Evolutionary conservation across 257 asterid species (phyloP).

Genomic region (Buddleja alternifolia): DNA sequence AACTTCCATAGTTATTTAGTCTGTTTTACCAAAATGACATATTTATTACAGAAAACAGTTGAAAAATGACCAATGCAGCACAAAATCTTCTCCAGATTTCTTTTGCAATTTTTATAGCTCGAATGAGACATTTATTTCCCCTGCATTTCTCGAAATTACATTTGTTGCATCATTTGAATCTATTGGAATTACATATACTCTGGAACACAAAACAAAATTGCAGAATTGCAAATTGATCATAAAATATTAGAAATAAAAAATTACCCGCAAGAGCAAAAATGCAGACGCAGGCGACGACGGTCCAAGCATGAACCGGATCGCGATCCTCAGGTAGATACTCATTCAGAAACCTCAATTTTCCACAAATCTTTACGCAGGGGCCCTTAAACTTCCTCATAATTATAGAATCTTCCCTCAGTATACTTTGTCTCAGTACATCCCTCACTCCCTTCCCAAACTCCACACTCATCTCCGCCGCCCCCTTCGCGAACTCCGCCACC

Average conservation of each 20-base stretch:
- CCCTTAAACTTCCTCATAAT: slow-evolving; percentile 67
- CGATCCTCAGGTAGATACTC: slow-evolving; percentile 96
- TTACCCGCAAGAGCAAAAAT: slow-evolving; percentile 68
- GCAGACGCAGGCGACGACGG: slow-evolving; percentile 60
- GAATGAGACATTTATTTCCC: background rate
- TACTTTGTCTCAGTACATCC: slow-evolving; percentile 85
- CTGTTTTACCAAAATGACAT: background rate
- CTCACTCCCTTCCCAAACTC: slow-evolving; percentile 92
- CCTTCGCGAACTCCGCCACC: slow-evolving; percentile 82
- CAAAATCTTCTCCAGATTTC: background rate
- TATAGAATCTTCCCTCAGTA: slow-evolving; percentile 80
- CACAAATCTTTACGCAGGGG: slow-evolving; percentile 52
- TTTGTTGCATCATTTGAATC: background rate
- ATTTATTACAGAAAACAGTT: background rate
- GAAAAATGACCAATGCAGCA: background rate
- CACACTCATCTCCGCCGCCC: slow-evolving; percentile 92
- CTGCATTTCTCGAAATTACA: slow-evolving; percentile 8
- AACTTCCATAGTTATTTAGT: background rate
- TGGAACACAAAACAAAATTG: background rate
- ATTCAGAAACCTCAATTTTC: slow-evolving; percentile 72
- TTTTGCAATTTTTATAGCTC: background rate
- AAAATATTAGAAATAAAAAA: background rate
- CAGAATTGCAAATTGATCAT: background rate
- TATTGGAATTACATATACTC: background rate
- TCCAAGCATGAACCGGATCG: slow-evolving; percentile 89